Base-by-base conservation (phyloP, 192 early-diverging fungal genomes). In the Podila minutissima region DNA sequence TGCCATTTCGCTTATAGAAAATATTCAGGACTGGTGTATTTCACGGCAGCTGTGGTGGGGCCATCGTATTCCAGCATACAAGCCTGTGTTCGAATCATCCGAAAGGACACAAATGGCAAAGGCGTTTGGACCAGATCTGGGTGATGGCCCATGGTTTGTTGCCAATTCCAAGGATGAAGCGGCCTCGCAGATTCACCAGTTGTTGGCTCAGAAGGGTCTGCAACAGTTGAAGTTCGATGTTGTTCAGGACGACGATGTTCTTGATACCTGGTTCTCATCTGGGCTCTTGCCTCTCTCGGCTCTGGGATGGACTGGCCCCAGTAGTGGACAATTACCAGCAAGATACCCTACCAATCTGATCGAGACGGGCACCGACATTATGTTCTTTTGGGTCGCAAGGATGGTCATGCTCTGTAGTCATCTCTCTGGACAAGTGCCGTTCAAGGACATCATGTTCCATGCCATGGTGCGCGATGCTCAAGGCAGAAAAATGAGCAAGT, bases 41-140 rank as follows among this genome's bases (percentile, higher is more conserved):
- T 98, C 97, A 11, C 87, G 97, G 33, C 97, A 99, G 79, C 84
- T 99, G 66, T 99, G 97, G 97, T 99, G 97, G 97, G 97, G 97
- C 28, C 96, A 98, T 74, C 91, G 93, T 38, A 92, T 99, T 53
- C 97, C 97, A 12, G 93, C 94, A 6, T 99, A 97, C 81, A 89
- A 87, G 17, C 83, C 97, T 60, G 74, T 82, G 26, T 93, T 92
- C 51, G 77, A 87, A 53, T 73, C 76, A 15, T 8, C 19, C 17
- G 28, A 22, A 11, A 37, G 1, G 6, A 33, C 33, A 1, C 20
- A 53, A 28, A 19, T 24, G 20, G 31, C 53, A 20, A 55, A 55
- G 53, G 24, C 28, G 1, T 58, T 66, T n/a, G 60, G 46, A 17
- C 20, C 61, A 22, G 69, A 72, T n/a, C 41, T 74, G 59, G 86